Conservation (phyloP, 2,329 filamentous ascomycete species). For the Tolypocladium cylindrosporum region DNA sequence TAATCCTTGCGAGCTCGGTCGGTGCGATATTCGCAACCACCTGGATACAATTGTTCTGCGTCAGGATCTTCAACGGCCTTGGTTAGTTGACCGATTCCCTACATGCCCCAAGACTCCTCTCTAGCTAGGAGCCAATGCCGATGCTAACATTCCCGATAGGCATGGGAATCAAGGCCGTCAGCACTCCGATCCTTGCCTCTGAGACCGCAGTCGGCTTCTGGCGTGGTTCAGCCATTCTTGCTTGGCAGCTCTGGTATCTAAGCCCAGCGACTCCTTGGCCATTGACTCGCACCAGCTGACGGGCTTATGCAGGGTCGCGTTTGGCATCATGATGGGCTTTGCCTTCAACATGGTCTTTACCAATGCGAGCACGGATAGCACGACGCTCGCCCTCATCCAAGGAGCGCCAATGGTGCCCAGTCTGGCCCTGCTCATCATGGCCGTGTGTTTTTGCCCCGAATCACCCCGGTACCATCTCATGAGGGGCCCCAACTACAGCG, state of each 20-base stretch:
- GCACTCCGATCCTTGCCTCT: constrained; percentile 34
- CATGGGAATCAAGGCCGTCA: constrained; percentile 40
- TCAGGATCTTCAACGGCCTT: constrained; percentile 27
- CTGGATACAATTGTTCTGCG: constrained; percentile 22
- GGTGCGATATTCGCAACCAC: constrained; percentile 21
- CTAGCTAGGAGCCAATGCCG: not conserved
- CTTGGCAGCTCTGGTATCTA: constrained; percentile 33
- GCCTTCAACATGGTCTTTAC: constrained; percentile 27
- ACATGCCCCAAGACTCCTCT: not conserved
- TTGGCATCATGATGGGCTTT: constrained; percentile 25
- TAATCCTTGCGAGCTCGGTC: constrained; percentile 29
- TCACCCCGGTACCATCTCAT: constrained; percentile 31
- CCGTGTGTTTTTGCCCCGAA: constrained; percentile 28
- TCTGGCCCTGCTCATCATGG: constrained; percentile 20
- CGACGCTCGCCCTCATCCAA: constrained; percentile 22
- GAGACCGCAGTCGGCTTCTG: constrained; percentile 37
- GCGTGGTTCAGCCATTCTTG: constrained; percentile 35
- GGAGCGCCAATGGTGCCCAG: constrained; percentile 28
- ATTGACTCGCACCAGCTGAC: constrained; percentile 3
- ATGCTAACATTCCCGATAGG: constrained; percentile 13
- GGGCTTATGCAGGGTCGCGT: constrained; percentile 15
- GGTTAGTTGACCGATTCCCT: constrained; percentile 14
- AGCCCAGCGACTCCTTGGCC: not conserved
- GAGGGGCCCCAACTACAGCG: constrained; percentile 24
- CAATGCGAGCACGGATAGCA: constrained; percentile 4